Evolutionary conservation across 2,329 filamentous ascomycete genomes (phyloP), one percentile per base, ranked within the genome.

Genomic region (Aspergillus sp.): DNA sequence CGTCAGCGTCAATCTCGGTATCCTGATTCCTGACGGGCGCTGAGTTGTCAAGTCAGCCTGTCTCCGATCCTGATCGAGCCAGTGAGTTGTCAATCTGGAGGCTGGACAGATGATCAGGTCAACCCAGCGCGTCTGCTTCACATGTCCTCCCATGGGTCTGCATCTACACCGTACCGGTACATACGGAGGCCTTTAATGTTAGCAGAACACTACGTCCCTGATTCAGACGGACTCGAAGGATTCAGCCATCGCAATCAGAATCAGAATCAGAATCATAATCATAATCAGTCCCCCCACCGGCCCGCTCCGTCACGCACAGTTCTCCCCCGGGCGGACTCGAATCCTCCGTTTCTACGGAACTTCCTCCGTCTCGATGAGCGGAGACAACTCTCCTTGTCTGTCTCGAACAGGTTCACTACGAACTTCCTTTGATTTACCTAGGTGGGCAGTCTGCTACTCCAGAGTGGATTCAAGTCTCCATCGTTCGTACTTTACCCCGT

Each of bases 301-400:
- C 50, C 40, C 50, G 50, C 50, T 41, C 50, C 50, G 50, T 45
- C 50, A 52, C 25, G 27, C 21, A 11, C 3, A 25, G 17, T 37
- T 37, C n/a, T n/a, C 17, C 25, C 14, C 23, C 23, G 6, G 37
- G 15, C 23, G 6, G 37, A 11, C 27, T 40, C 21, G 40, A 40
- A 19, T 40, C 37, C 23, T 48, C 49, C 48, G 48, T 33, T 50
- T 14, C 21, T 52, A n/a, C 50, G 50, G 50, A 52, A 31, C 25
- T 23, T 43, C 39, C 49, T 52, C 23, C 49, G 40, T 44, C 50
- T 27, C n/a, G 40, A 52, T 37, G 50, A 52, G 40, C 50, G 49
- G 49, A 51, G 15, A 14, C 33, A 8, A 6, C 19, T 25, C n/a
- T 15, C 35, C 35, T 41, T 8, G 35, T 39, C 19, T 23, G n/a